Conservation (phyloP, 2,329 filamentous ascomycete genomes). For the Microdochium paspali region DNA sequence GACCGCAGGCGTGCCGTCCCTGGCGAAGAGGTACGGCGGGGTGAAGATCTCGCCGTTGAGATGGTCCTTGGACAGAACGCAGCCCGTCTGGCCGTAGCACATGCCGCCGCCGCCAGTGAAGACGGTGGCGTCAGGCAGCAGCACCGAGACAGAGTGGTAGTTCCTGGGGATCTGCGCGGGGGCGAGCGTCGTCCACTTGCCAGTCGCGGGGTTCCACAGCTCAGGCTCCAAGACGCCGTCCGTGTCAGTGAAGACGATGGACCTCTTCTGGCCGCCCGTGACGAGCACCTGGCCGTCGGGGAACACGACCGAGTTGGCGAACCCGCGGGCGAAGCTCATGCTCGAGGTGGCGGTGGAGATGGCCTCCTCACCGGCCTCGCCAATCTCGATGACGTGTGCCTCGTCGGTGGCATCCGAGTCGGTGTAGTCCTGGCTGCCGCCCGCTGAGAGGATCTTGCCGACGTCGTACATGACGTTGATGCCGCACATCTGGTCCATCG, state of each 20-base stretch:
- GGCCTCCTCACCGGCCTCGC: conserved; percentile 8
- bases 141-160: not conserved
- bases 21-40: conserved; percentile 40
- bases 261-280: conserved; percentile 33
- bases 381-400: conserved; percentile 35
- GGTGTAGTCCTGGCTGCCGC: conserved; percentile 34
- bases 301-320: conserved; percentile 29
- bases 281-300: conserved; percentile 38
- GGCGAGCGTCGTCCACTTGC: conserved; percentile 26
- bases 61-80: conserved; percentile 29
- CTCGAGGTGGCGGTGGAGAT: conserved; percentile 19
- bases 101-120: conserved; percentile 34
- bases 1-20: conserved; percentile 21
- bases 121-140: conserved; percentile 26
- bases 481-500: conserved; percentile 39
- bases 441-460: conserved; percentile 40
- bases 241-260: conserved; percentile 33
- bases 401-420: conserved; percentile 25
- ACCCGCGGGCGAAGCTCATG: conserved; percentile 28
- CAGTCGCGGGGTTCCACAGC: conserved; percentile 31
- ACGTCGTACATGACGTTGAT: conserved; percentile 41
- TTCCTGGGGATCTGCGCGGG: conserved; percentile 26
- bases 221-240: conserved; percentile 31
- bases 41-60: conserved; percentile 39
- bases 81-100: conserved; percentile 24